Base-by-base conservation (phyloP, 2,329 filamentous ascomycete species). In the Daldinia sp. region DNA sequence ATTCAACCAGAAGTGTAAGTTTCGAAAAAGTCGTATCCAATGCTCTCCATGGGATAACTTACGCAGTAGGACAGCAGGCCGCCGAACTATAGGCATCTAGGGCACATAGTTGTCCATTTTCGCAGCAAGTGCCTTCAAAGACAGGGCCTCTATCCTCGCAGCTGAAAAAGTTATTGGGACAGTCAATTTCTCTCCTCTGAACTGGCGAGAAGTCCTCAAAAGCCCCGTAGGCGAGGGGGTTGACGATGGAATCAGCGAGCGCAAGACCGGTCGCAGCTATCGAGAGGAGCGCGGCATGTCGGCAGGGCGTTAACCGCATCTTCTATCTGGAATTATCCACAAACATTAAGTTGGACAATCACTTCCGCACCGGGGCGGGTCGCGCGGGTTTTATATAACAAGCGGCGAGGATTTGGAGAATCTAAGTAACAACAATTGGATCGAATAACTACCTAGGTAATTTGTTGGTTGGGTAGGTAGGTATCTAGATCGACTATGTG, bases 1-100 rank as follows among this genome's bases (percentile, higher is more conserved):
- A 57, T 64, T 61, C 18, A 35, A 59, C 35, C 10, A 39, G 18
- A 50, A 15, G 28, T 26, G 60, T 71, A 10, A 67, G 68, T 60
- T 48, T 62, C 48, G 6, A 65, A 13, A 9, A 42, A 33, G 33
- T 9, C 33, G 33, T 35, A 53, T 13, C 28, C 30, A 20, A 37
- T 15, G 18, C 23, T 41, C 58, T 54, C 15, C 37, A 30, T n/a
- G 33, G 51, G 6, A 33, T 9, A 23, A 79, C 82, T 80, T 75
- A 87, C 85, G 82, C 81, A 18, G 79, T 78, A 9, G 86, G 86
- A 75, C 86, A 88, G 75, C 86, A 88, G 2, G 86, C 86, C 6
- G 86, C 84, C 57, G 80, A 78, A 67, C 82, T 81, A 51, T 81
- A 81, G 18, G 78, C 79, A 71, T 88, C 86, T 4, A 87, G 76